These are phyloP conservation scores for Pseudogymnoascus sp. DNA, from an alignment of 2,329 filamentous ascomycete genomes.

Conservation along the genomic window DNA sequence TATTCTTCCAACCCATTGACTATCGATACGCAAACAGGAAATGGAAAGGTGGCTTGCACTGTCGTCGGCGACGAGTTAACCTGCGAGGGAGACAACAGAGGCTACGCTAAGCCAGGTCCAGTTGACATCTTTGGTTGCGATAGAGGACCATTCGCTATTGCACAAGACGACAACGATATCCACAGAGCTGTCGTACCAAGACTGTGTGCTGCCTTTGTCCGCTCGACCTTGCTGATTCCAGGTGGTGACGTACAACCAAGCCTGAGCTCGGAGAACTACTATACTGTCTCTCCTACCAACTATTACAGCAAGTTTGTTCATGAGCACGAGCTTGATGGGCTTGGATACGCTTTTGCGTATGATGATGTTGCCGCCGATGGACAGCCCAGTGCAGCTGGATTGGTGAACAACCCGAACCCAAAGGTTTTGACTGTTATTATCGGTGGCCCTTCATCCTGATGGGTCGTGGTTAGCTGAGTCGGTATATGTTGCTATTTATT, in stretches of 20 bases:
- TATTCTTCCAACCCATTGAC: conserved; percentile 37
- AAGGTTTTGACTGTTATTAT: background rate
- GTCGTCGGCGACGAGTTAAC: conserved; percentile 26
- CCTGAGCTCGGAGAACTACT: conserved; percentile 42
- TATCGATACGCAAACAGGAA: conserved; percentile 58
- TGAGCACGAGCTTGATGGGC: conserved; percentile 47
- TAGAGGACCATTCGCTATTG: conserved; percentile 48
- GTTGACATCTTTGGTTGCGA: conserved; percentile 47
- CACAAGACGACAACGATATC: background rate
- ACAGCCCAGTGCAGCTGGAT: conserved; percentile 54
- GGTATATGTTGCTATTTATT: background rate
- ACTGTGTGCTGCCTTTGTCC: conserved; percentile 68
- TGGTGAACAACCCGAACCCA: conserved; percentile 42
- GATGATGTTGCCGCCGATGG: conserved; percentile 56
- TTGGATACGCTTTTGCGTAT: conserved; percentile 65
- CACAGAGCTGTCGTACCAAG: conserved; percentile 52
- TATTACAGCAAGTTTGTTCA: conserved; percentile 62
- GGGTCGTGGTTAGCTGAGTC: background rate
- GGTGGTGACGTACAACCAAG: conserved; percentile 40
- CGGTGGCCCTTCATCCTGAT: background rate
- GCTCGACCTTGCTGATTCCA: conserved; percentile 53
- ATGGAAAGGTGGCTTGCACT: conserved; percentile 44
- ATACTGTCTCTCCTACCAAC: conserved; percentile 49
- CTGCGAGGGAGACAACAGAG: conserved; percentile 14
- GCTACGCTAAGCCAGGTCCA: conserved; percentile 48